A percentile compares a stretch with the other conserved stretches of the same genome.
Evolutionary conservation across 106 monocot genomes (phyloP).

Genomic region (Allium cepa): DNA sequence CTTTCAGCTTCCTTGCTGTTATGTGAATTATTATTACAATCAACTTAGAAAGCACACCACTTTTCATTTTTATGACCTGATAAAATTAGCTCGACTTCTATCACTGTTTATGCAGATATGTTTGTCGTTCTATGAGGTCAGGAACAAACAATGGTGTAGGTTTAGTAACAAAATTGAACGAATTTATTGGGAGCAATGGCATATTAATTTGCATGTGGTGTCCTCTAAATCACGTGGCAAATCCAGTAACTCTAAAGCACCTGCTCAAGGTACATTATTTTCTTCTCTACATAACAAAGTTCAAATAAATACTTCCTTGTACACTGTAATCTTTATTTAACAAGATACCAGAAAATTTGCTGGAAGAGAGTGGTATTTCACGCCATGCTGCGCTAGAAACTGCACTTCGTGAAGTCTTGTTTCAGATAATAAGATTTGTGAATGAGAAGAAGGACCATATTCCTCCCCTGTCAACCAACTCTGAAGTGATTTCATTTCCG

Average conservation of each 20-base stretch:
- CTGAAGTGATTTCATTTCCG: constrained; percentile 74
- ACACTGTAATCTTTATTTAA: neutral
- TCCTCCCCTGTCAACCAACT: constrained; percentile 53
- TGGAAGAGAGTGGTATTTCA: constrained; percentile 45
- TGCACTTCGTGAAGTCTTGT: constrained; percentile 72
- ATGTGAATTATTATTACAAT: no score
- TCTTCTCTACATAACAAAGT: neutral
- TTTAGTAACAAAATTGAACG: constrained; percentile 88
- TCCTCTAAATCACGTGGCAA: constrained; percentile 54
- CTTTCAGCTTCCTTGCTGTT: no score
- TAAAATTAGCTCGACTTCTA: neutral
- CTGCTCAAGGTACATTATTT: constrained; percentile 46
- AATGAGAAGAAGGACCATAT: constrained; percentile 95
- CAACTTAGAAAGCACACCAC: no score
- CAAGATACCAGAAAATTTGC: constrained; percentile 21
- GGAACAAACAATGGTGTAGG: constrained; percentile 81
- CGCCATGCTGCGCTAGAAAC: constrained; percentile 56
- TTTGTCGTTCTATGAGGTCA: constrained; percentile 87
- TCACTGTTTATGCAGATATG: constrained; percentile 41
- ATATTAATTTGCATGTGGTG: constrained; percentile 66
- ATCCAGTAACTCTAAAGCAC: constrained; percentile 34
- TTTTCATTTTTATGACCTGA: no score
- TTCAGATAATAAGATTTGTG: constrained; percentile 91
- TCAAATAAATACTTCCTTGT: neutral
- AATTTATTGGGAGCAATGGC: constrained; percentile 91